Evolutionary conservation across 2,329 filamentous ascomycete genomes (phyloP).

Genomic region (Diaporthe australafricana): DNA sequence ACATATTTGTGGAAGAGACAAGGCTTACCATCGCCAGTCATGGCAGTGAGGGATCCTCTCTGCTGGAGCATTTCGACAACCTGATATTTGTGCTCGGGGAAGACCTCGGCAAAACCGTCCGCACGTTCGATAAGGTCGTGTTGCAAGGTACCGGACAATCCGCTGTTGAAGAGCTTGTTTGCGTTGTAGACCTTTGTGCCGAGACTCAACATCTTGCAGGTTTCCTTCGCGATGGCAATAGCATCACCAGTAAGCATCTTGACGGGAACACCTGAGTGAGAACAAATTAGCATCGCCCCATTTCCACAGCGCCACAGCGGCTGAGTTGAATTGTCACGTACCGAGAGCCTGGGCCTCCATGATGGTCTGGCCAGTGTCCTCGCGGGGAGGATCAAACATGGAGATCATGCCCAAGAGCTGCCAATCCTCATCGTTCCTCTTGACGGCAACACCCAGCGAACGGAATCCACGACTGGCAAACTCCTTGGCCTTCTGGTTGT

Average conservation of each 20-base stretch:
- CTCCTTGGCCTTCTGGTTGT: slow-evolving; percentile 79
- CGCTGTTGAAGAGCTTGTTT: slow-evolving; percentile 80
- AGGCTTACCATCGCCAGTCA: slow-evolving; percentile 72
- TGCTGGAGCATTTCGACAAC: slow-evolving; percentile 82
- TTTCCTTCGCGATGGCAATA: slow-evolving; percentile 83
- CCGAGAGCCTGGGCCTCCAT: slow-evolving; percentile 66
- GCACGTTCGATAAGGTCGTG: slow-evolving; percentile 81
- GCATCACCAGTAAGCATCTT: slow-evolving; percentile 88
- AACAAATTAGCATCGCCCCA: background rate
- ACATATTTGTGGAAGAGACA: background rate
- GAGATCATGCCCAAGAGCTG: slow-evolving; percentile 80
- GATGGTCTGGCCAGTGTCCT: slow-evolving; percentile 83
- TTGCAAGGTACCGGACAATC: slow-evolving; percentile 77
- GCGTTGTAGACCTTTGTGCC: slow-evolving; percentile 87
- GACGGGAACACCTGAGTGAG: slow-evolving; percentile 70
- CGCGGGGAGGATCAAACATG: slow-evolving; percentile 84
- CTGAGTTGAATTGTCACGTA: background rate
- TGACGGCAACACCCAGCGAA: slow-evolving; percentile 79
- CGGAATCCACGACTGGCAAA: slow-evolving; percentile 85
- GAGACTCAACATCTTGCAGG: slow-evolving; percentile 83
- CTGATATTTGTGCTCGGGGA: slow-evolving; percentile 81
- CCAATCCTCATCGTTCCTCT: slow-evolving; percentile 56
- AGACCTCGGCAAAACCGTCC: slow-evolving; percentile 79
- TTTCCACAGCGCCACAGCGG: rapidly evolving
- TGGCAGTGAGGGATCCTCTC: slow-evolving; percentile 76